phyloP scores from a whole-genome alignment of 768 basidiomycete species.

The Psilocybe cubensis region DNA sequence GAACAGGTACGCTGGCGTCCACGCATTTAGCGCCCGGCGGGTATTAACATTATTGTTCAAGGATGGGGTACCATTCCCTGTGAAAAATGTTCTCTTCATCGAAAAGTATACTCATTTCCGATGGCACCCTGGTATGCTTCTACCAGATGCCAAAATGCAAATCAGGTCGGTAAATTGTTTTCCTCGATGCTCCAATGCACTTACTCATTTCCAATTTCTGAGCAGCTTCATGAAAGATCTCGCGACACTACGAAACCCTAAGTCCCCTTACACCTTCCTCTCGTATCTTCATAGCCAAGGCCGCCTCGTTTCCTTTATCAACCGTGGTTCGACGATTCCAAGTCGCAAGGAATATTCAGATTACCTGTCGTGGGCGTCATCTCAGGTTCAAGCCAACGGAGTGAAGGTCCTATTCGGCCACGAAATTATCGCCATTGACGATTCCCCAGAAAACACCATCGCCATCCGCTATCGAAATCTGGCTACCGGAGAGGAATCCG shows the following conservation, averaged over 20 bases:
- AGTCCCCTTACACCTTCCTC: constrained; percentile 55
- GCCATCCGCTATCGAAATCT: constrained; percentile 39
- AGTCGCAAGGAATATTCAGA: constrained; percentile 57
- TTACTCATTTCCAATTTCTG: not conserved
- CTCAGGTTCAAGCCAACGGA: constrained; percentile 44
- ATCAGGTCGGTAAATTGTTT: constrained; percentile 39
- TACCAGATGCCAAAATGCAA: constrained; percentile 56
- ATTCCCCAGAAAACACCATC: constrained; percentile 36
- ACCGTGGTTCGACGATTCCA: constrained; percentile 52
- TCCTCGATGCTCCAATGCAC: not conserved
- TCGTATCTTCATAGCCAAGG: constrained; percentile 53
- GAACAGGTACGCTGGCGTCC: constrained; percentile 8
- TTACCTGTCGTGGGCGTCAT: constrained; percentile 56
- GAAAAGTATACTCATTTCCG: constrained; percentile 50
- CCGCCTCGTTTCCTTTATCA: constrained; percentile 55
- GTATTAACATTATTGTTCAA: constrained; percentile 3
- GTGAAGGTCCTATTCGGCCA: constrained; percentile 48
- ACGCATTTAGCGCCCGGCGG: not conserved
- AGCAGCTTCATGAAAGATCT: constrained; percentile 56
- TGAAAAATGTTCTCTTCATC: constrained; percentile 45
- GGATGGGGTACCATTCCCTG: constrained; percentile 7
- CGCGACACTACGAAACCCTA: constrained; percentile 53
- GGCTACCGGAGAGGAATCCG: constrained; percentile 34
- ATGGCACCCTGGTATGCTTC: constrained; percentile 62
- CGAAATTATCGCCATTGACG: constrained; percentile 45